Evolutionary conservation across 352 stramenopile genomes (phyloP).

Genomic region (Saprolegnia diclina): DNA sequence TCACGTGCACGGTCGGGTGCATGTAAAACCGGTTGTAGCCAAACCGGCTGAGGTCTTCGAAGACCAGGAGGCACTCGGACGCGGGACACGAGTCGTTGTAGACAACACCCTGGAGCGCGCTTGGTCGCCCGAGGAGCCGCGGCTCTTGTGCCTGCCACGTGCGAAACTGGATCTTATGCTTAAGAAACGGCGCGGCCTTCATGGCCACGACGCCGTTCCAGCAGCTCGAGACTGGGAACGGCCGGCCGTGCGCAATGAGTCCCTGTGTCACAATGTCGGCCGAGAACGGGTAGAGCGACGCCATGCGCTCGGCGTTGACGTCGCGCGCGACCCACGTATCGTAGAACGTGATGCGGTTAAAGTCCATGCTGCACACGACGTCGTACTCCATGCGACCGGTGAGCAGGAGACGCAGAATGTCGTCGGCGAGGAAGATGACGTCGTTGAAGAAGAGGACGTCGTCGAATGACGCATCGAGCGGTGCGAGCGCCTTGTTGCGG

Average conservation of each 20-base stretch:
- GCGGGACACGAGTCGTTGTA: conserved; percentile 3
- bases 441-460: conserved; percentile 27
- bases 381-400: conserved; percentile 20
- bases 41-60: conserved; percentile 1
- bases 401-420: conserved; percentile 22
- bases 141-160: not conserved
- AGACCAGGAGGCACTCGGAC: conserved; percentile 15
- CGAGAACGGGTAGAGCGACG: conserved; percentile 23
- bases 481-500: conserved; percentile 8
- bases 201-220: conserved; percentile 26
- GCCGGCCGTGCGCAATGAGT: conserved; percentile 5
- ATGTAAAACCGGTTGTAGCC: conserved; percentile 9
- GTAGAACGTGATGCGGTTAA: conserved; percentile 22
- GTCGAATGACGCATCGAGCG: conserved; percentile 7
- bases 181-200: conserved; percentile 15
- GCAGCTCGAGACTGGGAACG: conserved; percentile 25
- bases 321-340: conserved; percentile 24
- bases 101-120: not conserved
- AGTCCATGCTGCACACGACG: conserved; percentile 24
- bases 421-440: conserved; percentile 8
- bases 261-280: conserved; percentile 3
- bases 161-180: conserved; percentile 3
- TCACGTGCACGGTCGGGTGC: conserved; percentile 18
- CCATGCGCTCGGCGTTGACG: conserved; percentile 20
- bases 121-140: not conserved